Base-by-base conservation (phyloP, 192 early-diverging fungal genomes). In the Coemansia sp. region DNA sequence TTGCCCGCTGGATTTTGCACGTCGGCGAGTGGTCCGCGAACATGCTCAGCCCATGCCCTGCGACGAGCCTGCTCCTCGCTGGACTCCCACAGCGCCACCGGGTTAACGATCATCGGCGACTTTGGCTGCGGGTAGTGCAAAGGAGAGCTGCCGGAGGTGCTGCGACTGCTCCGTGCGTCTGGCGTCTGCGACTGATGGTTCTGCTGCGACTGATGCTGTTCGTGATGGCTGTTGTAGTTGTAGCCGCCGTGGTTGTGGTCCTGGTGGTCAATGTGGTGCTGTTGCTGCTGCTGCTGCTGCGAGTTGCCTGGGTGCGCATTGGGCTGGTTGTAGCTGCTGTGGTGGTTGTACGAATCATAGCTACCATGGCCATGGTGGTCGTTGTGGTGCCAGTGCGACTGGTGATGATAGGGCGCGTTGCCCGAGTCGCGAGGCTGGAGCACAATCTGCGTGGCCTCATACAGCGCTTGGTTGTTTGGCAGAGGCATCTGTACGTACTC, bases 51-150 rank as follows among this genome's bases (percentile, higher is more conserved):
- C 79, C 79, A 82, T 11, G 74, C 79, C 32, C 79, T 35, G 20
- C 81, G 75, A 10, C 63, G 72, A 6, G 66, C 70, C 61, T 83
- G 81, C 41, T 83, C 75, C 60, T 78, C 69, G 38, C 57, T 63
- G 8, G 81, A 83, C 41, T 83, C 81, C 81, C 81, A 83, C 14
- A 83, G 64, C 19, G 81, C 81, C 9, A 78, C 81, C n/a, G 81
- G 81, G 46, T 83, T 83, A 60, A 83, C 81, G 20, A 77, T 43
- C 36, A 76, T 66, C 17, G 79, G 79, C 39, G 79, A 76, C 43
- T 71, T 76, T 53, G 79, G 79, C 65, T 82, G 74, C 2, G 79
- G 79, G 22, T 76, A 73, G 61, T 77, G 64, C 12, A 82, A 32
- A 25, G 79, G 79, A 27, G 79, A 82, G 43, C 70, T 59, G 42